Evolutionary conservation across 495 filamentous ascomycete genomes (phyloP), one percentile per base, ranked within the genome.

Genomic region (Echria macrotheca): DNA sequence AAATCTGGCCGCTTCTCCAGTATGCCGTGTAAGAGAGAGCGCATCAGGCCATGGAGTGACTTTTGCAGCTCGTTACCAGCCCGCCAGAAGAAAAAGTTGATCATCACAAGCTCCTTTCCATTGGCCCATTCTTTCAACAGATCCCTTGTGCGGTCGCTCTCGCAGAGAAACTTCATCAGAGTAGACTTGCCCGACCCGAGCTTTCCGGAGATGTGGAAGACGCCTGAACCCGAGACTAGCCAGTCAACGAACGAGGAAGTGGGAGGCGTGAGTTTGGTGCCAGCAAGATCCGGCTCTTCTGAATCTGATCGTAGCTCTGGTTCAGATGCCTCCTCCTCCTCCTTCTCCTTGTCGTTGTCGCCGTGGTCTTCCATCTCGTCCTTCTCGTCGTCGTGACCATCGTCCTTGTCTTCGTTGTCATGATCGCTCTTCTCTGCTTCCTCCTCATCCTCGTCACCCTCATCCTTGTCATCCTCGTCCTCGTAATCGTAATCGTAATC

Each of bases 21-120:
- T 19, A 44, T 11, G 28, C 28, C 40, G 22, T 44, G 24, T 5
- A 44, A 23, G 10, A 44, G 40, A 26, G 40, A 44, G 3, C 40
- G 22, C 17, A 26, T 6, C 19, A 44, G 40, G 3, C 40, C 40
- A 5, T 44, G 4, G n/a, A 44, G 40, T 44, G 40, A 44, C 22
- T 44, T 44, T 26, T 44, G 40, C 21, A 44, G 23, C 19, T 23
- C 24, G 7, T 11, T 9, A 5, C 40, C 40, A n/a, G 40, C 40
- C 19, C 40, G 19, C 40, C 40, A 44, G 14, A 44, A 44, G 40
- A 25, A 44, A 23, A 25, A 44, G 23, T 26, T 44, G 21, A 26
- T 23, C 8, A 44, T 3, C 2, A 26, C 40, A 5, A 44, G 40
- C 21, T 26, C 21, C n/a, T 44, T 26, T 26, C 24, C 19, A 5